Conservation (phyloP, 225 moss, liverwort and hornwort species). For the Anthoceros angustus region DNA sequence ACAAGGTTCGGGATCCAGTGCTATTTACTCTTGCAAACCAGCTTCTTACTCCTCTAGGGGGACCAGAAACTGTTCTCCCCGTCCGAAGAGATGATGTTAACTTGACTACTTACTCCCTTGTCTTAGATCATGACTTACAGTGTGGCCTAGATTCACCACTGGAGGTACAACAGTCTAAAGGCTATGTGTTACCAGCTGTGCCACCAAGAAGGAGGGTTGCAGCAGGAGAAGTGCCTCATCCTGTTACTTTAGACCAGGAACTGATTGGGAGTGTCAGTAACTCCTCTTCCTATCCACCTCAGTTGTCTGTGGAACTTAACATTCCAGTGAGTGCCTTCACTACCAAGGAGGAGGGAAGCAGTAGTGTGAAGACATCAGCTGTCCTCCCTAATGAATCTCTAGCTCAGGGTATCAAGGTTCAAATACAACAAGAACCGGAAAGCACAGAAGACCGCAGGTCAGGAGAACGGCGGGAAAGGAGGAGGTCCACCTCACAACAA, state of each 20-base stretch:
- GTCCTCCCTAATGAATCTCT: too few species aligned
- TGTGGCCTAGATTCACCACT: conserved; percentile 65
- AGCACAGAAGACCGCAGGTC: too few species aligned
- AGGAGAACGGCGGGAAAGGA: too few species aligned
- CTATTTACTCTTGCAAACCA: conserved; percentile 69
- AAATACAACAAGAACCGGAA: too few species aligned
- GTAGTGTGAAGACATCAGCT: too few species aligned
- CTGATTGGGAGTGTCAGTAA: background rate
- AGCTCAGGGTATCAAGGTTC: too few species aligned
- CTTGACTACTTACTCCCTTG: conserved; percentile 66
- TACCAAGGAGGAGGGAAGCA: too few species aligned
- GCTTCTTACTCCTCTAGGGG: conserved; percentile 40
- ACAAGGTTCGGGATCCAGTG: conserved; percentile 38
- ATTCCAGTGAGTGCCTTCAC: background rate
- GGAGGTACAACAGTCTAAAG: conserved; percentile 55
- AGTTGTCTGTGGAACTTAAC: background rate
- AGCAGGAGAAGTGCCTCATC: conserved; percentile 14
- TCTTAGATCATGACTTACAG: conserved; percentile 44
- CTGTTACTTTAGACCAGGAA: conserved; percentile 9
- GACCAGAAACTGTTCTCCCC: conserved; percentile 32
- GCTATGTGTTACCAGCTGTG: conserved; percentile 23
- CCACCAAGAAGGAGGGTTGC: conserved; percentile 12
- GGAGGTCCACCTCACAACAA: too few species aligned
- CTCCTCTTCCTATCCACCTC: too few species aligned
- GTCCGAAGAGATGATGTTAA: conserved; percentile 52